phyloP scores from a whole-genome alignment of 306 rosid species.

The Canavalia gladiata region DNA sequence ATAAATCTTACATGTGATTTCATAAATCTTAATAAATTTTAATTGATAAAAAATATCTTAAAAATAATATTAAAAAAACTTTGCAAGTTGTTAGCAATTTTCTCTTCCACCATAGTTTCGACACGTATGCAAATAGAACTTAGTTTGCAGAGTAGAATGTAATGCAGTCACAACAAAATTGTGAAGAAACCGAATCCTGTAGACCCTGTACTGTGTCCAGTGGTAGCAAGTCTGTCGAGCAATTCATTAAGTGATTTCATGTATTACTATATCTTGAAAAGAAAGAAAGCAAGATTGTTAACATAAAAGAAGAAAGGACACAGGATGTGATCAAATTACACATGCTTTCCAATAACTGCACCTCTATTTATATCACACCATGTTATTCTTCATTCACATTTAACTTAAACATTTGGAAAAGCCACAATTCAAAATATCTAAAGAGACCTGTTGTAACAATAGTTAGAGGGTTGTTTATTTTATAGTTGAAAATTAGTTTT shows the following conservation, averaged over 20 bases:
- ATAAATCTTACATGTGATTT: too few relatives aligned
- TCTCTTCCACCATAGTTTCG: background rate
- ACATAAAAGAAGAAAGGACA: background rate
- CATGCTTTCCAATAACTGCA: conserved; percentile 9
- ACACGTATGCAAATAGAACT: conserved; percentile 19
- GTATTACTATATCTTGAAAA: background rate
- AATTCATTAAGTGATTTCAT: background rate
- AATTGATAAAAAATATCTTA: too few relatives aligned
- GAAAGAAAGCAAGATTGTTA: background rate
- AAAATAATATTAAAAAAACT: too few relatives aligned
- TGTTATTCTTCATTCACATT: background rate
- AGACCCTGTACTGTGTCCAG: background rate
- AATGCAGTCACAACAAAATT: conserved; percentile 10
- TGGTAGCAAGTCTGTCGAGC: conserved; percentile 1
- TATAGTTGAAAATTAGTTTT: too few relatives aligned
- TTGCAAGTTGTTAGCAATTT: too few relatives aligned
- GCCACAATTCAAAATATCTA: conserved; percentile 46
- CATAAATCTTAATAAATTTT: too few relatives aligned
- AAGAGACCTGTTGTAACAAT: conserved; percentile 30
- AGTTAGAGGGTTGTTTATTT: too few relatives aligned
- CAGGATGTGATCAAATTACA: background rate
- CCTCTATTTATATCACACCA: conserved; percentile 15
- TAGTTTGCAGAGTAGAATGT: conserved; percentile 14
- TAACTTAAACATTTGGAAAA: conserved; percentile 21
- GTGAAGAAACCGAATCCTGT: conserved; percentile 27